Evolutionary conservation across 2,329 filamentous ascomycete species (phyloP).

Genomic region (Xylariaceae sp.): DNA sequence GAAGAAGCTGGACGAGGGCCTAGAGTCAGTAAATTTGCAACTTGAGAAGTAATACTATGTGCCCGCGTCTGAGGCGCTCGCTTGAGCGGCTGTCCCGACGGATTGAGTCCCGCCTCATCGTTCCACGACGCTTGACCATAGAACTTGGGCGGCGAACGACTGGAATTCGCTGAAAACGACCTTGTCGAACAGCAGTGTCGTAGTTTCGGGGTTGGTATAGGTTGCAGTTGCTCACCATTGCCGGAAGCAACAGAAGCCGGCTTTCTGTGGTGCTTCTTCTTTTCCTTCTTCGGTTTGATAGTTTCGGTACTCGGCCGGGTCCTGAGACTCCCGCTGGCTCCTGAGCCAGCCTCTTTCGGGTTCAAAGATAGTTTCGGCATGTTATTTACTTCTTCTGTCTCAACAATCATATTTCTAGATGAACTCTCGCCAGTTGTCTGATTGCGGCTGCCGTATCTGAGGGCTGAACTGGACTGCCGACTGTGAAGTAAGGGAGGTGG

Average conservation of each 20-base stretch:
- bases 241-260: conserved; percentile 65
- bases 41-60: conserved; percentile 34
- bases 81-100: conserved; percentile 17
- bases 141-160: conserved; percentile 34
- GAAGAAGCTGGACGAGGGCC: conserved; percentile 64
- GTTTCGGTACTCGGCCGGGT: conserved; percentile 92
- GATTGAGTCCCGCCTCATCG: conserved; percentile 27
- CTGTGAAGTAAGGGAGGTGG: conserved; percentile 52
- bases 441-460: conserved; percentile 62
- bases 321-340: conserved; percentile 68
- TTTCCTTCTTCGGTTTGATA: conserved; percentile 89
- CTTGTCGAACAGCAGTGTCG: conserved; percentile 40
- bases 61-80: conserved; percentile 22
- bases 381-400: conserved; percentile 92
- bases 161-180: conserved; percentile 32
- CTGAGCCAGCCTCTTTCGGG: conserved; percentile 58
- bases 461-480: conserved; percentile 64
- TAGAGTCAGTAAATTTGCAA: conserved; percentile 45
- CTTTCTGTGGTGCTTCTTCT: conserved; percentile 76
- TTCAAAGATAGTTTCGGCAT: conserved; percentile 80
- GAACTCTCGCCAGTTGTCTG: conserved; percentile 69
- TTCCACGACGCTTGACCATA: conserved; percentile 32
- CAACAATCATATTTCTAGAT: conserved; percentile 88
- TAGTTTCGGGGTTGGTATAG: conserved; percentile 30
- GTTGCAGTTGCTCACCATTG: conserved; percentile 58